Percentiles rank a stretch among this genome's conserved stretches.
Evolutionary conservation across 257 asterid species (phyloP).

Genomic region (Lavandula angustifolia): DNA sequence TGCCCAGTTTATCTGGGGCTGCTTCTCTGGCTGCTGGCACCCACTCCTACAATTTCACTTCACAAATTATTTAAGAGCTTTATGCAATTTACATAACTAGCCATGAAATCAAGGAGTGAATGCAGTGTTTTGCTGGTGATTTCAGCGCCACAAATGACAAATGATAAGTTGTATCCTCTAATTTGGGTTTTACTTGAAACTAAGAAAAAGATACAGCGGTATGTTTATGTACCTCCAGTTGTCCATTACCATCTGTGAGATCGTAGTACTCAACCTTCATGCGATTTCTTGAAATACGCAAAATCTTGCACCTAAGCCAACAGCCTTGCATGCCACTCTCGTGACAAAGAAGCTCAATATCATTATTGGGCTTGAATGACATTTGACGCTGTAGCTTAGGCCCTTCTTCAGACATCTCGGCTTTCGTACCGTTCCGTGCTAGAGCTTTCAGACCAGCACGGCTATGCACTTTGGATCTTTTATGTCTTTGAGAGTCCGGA

Average conservation of each 20-base stretch:
- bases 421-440: conserved; percentile 22
- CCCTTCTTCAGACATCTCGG: conserved; percentile 17
- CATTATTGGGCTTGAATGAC: conserved; percentile 24
- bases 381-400: conserved; percentile 12
- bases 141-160: too few species aligned
- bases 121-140: neutral
- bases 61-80: neutral
- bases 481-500: neutral
- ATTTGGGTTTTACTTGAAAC: conserved; percentile 6
- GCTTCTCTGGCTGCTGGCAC: conserved; percentile 45
- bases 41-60: conserved; percentile 47
- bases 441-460: conserved; percentile 1
- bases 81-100: too few species aligned
- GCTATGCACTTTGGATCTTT: conserved; percentile 10
- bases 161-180: neutral
- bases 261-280: conserved; percentile 52
- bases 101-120: neutral
- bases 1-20: conserved; percentile 46
- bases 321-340: conserved; percentile 62
- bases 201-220: neutral
- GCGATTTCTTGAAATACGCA: conserved; percentile 30
- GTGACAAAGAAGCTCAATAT: conserved; percentile 55
- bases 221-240: conserved; percentile 51
- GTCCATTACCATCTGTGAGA: conserved; percentile 34
- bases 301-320: conserved; percentile 59